Conservation (phyloP, 495 filamentous ascomycete genomes). For the Tuber melanosporum region DNA sequence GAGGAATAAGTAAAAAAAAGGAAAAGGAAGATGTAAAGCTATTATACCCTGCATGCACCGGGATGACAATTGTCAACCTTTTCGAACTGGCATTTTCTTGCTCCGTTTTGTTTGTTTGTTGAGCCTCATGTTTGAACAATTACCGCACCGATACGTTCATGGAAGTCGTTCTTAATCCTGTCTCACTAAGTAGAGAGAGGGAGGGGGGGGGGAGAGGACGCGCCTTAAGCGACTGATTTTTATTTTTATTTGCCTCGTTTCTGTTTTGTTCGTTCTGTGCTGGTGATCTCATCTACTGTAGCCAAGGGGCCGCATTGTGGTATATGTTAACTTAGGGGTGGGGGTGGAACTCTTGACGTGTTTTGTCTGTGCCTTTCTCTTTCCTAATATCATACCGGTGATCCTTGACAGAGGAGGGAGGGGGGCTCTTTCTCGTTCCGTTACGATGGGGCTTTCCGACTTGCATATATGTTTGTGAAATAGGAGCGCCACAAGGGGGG, state of each 20-base stretch:
- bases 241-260: not conserved
- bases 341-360: not conserved
- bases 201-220: not conserved
- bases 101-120: not conserved
- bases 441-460: not conserved
- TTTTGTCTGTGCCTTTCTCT: not conserved
- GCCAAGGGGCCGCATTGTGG: not conserved
- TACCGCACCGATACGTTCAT: not conserved
- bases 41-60: not conserved
- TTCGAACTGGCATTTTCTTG: not conserved
- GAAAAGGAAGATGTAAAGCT: not conserved
- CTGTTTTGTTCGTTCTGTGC: not conserved
- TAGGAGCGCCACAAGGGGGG: not conserved
- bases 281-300: not conserved
- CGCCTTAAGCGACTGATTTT: not conserved
- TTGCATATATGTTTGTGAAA: slow-evolving; percentile 1
- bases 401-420: not conserved
- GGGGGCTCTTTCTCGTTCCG: not conserved
- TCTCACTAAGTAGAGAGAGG: not conserved
- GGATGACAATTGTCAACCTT: not conserved
- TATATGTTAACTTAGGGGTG: not conserved
- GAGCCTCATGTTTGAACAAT: not conserved
- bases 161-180: not conserved
- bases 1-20: not conserved
- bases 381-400: not conserved